phyloP scores from a whole-genome alignment of 768 basidiomycete species.

The Auriscalpium orientale region DNA sequence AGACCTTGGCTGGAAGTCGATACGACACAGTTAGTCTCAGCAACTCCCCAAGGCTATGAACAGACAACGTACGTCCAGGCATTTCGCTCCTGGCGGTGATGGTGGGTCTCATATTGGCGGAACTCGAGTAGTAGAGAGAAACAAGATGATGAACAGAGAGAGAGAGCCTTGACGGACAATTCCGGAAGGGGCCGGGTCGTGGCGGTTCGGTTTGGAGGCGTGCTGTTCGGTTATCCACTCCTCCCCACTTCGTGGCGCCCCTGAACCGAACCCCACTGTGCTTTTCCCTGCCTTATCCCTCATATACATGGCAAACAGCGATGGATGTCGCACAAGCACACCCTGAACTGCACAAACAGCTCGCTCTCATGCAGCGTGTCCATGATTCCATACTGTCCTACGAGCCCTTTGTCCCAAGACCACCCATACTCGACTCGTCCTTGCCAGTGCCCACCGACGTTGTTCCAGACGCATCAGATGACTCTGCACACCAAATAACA shows the following conservation, averaged over 20 bases:
- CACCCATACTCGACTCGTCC: slow-evolving; percentile 31
- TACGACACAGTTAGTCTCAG: slow-evolving; percentile 2
- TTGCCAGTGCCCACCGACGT: slow-evolving; percentile 11
- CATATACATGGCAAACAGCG: background rate
- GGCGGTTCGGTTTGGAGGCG: background rate
- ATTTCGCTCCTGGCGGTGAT: slow-evolving; percentile 56
- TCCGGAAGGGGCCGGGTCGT: slow-evolving; percentile 1
- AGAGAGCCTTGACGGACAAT: slow-evolving; percentile 4
- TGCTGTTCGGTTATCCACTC: background rate
- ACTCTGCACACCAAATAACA: slow-evolving; percentile 22
- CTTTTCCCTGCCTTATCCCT: background rate
- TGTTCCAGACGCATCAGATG: slow-evolving; percentile 5
- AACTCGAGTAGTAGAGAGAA: background rate
- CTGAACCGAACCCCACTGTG: background rate
- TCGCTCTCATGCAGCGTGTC: slow-evolving; percentile 20
- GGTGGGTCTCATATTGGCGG: slow-evolving; percentile 20
- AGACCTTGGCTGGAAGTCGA: slow-evolving; percentile 53
- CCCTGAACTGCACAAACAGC: slow-evolving; percentile 18
- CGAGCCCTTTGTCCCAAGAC: slow-evolving; percentile 14
- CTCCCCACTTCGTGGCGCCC: background rate
- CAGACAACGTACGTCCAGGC: slow-evolving; percentile 54
- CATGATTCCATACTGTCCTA: slow-evolving; percentile 21
- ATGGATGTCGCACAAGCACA: slow-evolving; percentile 12
- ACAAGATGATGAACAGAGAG: background rate
- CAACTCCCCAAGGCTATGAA: background rate